A percentile compares a stretch with the other conserved stretches of the same genome.
Evolutionary conservation across 306 rosid species (phyloP).

Genomic region (Begonia fuchsioides): DNA sequence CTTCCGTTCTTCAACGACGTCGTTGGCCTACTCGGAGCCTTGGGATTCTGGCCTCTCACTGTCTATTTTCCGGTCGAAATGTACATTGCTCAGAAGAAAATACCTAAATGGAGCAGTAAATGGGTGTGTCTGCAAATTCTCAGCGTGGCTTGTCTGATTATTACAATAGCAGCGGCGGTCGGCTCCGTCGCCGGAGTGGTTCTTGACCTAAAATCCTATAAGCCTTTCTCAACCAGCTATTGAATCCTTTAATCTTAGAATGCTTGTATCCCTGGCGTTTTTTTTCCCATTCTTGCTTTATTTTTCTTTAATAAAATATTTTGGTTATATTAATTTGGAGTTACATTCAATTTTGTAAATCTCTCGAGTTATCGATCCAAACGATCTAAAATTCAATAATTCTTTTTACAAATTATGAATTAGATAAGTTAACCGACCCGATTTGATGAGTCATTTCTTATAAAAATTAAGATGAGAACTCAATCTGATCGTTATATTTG

Average conservation of each 20-base stretch:
- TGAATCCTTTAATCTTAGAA: background rate
- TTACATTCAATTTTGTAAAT: no score
- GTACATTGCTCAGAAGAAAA: slow-evolving; percentile 45
- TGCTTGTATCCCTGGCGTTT: no score
- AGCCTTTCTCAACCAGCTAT: slow-evolving; percentile 28
- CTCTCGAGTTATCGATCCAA: no score
- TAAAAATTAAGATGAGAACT: no score
- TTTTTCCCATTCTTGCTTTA: no score
- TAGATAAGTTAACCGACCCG: no score
- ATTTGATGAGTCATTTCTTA: no score
- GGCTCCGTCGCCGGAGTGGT: slow-evolving; percentile 47
- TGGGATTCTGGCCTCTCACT: slow-evolving; percentile 57
- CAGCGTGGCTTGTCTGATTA: slow-evolving; percentile 30
- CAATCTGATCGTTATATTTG: no score
- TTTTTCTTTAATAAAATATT: no score
- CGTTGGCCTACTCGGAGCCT: slow-evolving; percentile 55
- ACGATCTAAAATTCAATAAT: no score
- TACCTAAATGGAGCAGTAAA: slow-evolving; percentile 47
- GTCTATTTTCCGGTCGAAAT: slow-evolving; percentile 57
- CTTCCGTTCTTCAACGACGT: slow-evolving; percentile 64
- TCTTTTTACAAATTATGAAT: no score
- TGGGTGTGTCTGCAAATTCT: slow-evolving; percentile 49
- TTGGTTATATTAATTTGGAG: no score
- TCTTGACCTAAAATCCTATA: slow-evolving; percentile 24
- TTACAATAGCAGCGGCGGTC: slow-evolving; percentile 34